phyloP scores from a whole-genome alignment of 148 eudicot species.

The Linanthus parryae region DNA sequence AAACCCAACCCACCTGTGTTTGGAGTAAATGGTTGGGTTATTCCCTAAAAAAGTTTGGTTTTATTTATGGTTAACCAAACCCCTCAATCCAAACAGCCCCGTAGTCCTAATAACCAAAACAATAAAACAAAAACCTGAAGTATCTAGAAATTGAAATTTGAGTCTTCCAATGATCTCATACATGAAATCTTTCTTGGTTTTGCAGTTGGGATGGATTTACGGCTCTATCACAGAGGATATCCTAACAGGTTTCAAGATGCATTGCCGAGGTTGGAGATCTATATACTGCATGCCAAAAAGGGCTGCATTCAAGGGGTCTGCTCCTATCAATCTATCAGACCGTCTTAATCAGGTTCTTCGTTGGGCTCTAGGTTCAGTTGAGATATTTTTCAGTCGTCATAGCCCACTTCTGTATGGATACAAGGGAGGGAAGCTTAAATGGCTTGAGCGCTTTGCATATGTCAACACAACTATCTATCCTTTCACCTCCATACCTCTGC shows the following conservation, averaged over 20 bases:
- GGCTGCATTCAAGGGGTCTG: constrained; percentile 93
- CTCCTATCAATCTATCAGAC: constrained; percentile 95
- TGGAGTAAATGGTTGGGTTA: no score
- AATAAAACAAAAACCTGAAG: no score
- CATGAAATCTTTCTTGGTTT: constrained; percentile 11
- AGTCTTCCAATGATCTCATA: no score
- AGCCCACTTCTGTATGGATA: constrained; percentile 80
- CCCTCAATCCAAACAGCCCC: no score
- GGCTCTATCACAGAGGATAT: constrained; percentile 98
- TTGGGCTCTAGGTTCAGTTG: constrained; percentile 99
- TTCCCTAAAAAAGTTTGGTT: no score
- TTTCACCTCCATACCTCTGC: constrained; percentile 92
- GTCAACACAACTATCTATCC: constrained; percentile 93
- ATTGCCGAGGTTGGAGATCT: constrained; percentile 99
- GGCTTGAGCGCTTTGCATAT: constrained; percentile 91
- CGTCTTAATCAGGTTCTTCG: constrained; percentile 98
- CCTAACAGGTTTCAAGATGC: constrained; percentile 98
- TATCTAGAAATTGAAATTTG: no score
- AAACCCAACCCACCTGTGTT: no score
- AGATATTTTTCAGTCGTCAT: constrained; percentile 94
- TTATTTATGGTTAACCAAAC: no score
- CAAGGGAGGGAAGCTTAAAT: constrained; percentile 89
- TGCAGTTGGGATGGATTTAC: constrained; percentile 98
- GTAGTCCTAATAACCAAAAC: no score
- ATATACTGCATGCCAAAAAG: constrained; percentile 92